Evolutionary conservation across 306 rosid genomes (phyloP).

Genomic region (Rosa persica): DNA sequence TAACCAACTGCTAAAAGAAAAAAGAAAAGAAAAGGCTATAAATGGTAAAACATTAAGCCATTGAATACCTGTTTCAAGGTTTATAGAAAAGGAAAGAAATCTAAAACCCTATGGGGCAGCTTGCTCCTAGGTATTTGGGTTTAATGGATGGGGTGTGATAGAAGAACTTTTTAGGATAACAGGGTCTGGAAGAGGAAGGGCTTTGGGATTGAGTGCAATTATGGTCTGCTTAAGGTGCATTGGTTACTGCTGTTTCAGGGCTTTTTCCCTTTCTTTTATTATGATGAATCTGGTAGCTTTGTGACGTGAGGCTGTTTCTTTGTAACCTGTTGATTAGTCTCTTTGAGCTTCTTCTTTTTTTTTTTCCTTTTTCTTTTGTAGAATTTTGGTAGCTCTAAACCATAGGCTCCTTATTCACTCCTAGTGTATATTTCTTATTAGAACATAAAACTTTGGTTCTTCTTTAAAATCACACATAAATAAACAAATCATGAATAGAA

Average conservation of each 20-base stretch:
- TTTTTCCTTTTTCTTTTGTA: neutral
- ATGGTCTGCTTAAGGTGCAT: neutral
- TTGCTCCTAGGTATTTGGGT: neutral
- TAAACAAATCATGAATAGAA: neutral
- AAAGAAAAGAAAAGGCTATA: no score
- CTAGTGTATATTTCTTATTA: neutral
- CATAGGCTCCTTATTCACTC: neutral
- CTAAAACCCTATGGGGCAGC: neutral
- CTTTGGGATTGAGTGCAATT: neutral
- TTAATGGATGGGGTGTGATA: neutral
- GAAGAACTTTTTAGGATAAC: neutral
- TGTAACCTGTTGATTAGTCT: neutral
- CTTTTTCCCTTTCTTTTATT: neutral
- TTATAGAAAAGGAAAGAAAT: no score
- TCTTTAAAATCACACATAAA: neutral
- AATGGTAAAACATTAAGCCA: neutral
- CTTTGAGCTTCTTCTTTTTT: neutral
- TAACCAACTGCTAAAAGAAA: neutral
- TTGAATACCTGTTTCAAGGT: neutral
- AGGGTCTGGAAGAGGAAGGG: neutral
- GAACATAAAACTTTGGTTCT: neutral
- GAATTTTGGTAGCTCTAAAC: neutral
- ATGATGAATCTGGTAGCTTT: neutral
- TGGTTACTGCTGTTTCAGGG: neutral
- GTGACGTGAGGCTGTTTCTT: neutral